Percentiles rank a stretch among this genome's conserved stretches.
Evolutionary conservation across 2,329 filamentous ascomycete genomes (phyloP).

Genomic region (Metarhizium anisopliae): DNA sequence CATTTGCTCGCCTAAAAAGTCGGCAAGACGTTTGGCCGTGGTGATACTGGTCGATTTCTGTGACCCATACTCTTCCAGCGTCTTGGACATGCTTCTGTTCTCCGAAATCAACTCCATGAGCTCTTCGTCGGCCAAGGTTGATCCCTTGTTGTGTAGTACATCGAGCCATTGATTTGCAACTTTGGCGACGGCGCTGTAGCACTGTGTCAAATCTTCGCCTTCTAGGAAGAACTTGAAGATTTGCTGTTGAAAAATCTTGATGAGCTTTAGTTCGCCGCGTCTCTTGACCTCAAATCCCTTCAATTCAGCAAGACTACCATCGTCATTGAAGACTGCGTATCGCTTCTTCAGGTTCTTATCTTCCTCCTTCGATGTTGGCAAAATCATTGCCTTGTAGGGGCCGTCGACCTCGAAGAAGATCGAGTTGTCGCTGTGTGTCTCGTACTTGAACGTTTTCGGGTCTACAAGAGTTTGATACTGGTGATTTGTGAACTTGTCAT

Average conservation of each 20-base stretch:
- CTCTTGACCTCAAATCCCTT: slow-evolving; percentile 98
- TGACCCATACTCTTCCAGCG: slow-evolving; percentile 85
- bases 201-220: slow-evolving; percentile 76
- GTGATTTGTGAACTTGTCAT: slow-evolving; percentile 90
- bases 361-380: slow-evolving; percentile 96
- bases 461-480: slow-evolving; percentile 91
- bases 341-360: slow-evolving; percentile 99
- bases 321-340: slow-evolving; percentile 98
- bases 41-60: slow-evolving; percentile 99
- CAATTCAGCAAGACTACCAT: slow-evolving; percentile 87
- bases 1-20: slow-evolving; percentile 98
- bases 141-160: slow-evolving; percentile 79
- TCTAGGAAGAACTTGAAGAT: slow-evolving; percentile 99
- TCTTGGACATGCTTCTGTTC: slow-evolving; percentile 97
- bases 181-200: slow-evolving; percentile 84
- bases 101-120: slow-evolving; percentile 99
- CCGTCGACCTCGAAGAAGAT: slow-evolving; percentile 99
- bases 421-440: slow-evolving; percentile 96
- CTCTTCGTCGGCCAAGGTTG: slow-evolving; percentile 89
- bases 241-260: slow-evolving; percentile 99
- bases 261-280: slow-evolving; percentile 94
- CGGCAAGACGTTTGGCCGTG: slow-evolving; percentile 85
- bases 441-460: slow-evolving; percentile 72
- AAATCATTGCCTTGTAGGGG: slow-evolving; percentile 92
- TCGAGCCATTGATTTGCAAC: slow-evolving; percentile 96